Evolutionary conservation across 305 asterid species (phyloP), one percentile per base, ranked within the genome.

Genomic region (Fraxinus latifolia): DNA sequence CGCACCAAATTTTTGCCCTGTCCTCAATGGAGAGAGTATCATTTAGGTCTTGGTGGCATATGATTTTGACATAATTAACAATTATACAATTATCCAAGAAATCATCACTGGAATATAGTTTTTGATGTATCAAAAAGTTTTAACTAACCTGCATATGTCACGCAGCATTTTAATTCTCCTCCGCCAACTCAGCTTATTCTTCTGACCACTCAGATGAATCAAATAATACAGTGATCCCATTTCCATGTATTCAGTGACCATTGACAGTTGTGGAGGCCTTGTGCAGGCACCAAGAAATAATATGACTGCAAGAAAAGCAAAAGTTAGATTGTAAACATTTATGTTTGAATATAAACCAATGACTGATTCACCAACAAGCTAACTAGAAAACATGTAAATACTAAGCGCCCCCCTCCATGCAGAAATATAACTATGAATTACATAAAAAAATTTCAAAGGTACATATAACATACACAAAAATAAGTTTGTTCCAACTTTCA

Each of bases 261-360:
- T 92, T 3, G 97, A 96, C 87, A 96, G 85, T 29, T 89, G 97
- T 77, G 99, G 99, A 79, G 99, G 99, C 84, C 74, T 92, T 25
- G 96, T 96, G 86, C 99, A 96, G 82, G 99, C 99, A 65, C 99
- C 99, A 83, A 96, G 94, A 89, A 96, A 96, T 84, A 96, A 85
- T 88, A 94, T 96, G 83, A 96, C 99, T 96, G 95, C 88, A 89
- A 81, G 74, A 81, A 87, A 81, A 82, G 72, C 80, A 85, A n/a
- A 47, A 77, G 76, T 77, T 78, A 55, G 85, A 74, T 39, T 12
- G 80, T 68, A 65, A 53, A 77, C 19, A 33, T 77, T 67, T 42
- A 65, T 5, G 19, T 37, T 75, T 53, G 67, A 21, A 81, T 62
- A 70, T 33, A 32, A 14, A 50, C n/a, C n/a, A 58, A 76, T 47